These are phyloP conservation scores for Rhodotorula sp. DNA, from an alignment of 1,284 basidiomycete species.

Conservation along the genomic window DNA sequence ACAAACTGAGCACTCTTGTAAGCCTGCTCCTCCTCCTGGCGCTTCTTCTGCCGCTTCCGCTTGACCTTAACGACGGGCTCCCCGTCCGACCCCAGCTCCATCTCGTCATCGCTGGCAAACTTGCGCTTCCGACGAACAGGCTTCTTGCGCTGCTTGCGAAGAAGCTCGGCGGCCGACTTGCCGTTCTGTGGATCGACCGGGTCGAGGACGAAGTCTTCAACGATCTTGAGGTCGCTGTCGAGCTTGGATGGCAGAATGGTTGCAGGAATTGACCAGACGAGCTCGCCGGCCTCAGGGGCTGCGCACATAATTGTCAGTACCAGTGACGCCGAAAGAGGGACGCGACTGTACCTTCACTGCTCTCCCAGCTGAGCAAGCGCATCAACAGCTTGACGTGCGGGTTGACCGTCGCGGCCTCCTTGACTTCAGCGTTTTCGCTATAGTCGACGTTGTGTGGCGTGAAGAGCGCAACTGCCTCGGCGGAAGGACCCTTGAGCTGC, in stretches of 20 bases:
- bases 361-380: slow-evolving; percentile 63
- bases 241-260: slow-evolving; percentile 63
- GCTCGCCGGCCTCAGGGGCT: slow-evolving; percentile 18
- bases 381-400: slow-evolving; percentile 77
- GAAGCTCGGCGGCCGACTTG: slow-evolving; percentile 64
- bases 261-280: slow-evolving; percentile 68
- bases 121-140: slow-evolving; percentile 23
- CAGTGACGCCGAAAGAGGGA: too few relatives aligned
- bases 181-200: slow-evolving; percentile 69
- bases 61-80: slow-evolving; percentile 47
- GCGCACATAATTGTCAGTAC: not conserved
- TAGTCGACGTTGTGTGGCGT: slow-evolving; percentile 38
- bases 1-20: slow-evolving; percentile 82
- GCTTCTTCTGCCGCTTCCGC: slow-evolving; percentile 46
- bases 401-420: slow-evolving; percentile 71
- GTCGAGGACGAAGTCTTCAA: slow-evolving; percentile 69
- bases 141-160: slow-evolving; percentile 61
- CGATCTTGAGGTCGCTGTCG: slow-evolving; percentile 63
- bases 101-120: slow-evolving; percentile 48
- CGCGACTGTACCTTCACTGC: slow-evolving; percentile 58
- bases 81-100: slow-evolving; percentile 47
- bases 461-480: slow-evolving; percentile 68
- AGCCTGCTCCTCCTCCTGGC: slow-evolving; percentile 61
- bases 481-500: slow-evolving; percentile 57
- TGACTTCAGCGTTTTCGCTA: slow-evolving; percentile 63